Percentiles rank a stretch among this genome's conserved stretches.
Evolutionary conservation across 2,329 filamentous ascomycete species (phyloP).

Genomic region (Botrytis elliptica): DNA sequence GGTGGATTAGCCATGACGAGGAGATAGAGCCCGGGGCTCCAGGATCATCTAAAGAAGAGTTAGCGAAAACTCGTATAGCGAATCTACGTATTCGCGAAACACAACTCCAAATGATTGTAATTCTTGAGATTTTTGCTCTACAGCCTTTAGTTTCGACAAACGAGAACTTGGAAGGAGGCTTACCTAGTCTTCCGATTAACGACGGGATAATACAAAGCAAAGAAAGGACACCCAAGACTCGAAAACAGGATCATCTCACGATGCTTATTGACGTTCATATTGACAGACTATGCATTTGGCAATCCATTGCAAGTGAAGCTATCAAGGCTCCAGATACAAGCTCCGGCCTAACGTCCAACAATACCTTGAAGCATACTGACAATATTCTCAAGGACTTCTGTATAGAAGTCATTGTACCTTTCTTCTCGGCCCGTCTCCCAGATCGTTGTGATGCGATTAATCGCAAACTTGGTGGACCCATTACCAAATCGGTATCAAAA

Average conservation of each 20-base stretch:
- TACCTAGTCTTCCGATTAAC: slow-evolving; percentile 36
- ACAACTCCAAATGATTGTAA: slow-evolving; percentile 75
- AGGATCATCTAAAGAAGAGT: slow-evolving; percentile 50
- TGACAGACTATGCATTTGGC: slow-evolving; percentile 81
- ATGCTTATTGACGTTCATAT: slow-evolving; percentile 70
- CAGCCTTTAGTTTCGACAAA: slow-evolving; percentile 52
- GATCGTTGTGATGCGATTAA: slow-evolving; percentile 68
- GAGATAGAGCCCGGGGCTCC: slow-evolving; percentile 48
- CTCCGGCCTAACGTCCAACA: slow-evolving; percentile 32
- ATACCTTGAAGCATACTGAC: slow-evolving; percentile 31
- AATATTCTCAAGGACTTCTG: slow-evolving; percentile 76
- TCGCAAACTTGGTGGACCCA: slow-evolving; percentile 72
- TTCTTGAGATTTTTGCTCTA: slow-evolving; percentile 73
- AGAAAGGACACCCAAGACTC: slow-evolving; percentile 35
- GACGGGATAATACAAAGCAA: slow-evolving; percentile 27
- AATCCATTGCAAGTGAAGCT: slow-evolving; percentile 67
- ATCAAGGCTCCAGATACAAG: slow-evolving; percentile 41
- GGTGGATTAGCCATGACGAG: slow-evolving; percentile 66
- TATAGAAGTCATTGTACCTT: slow-evolving; percentile 76
- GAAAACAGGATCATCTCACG: slow-evolving; percentile 55
- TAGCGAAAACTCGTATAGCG: slow-evolving; percentile 59
- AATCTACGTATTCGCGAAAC: slow-evolving; percentile 72
- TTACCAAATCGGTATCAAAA: slow-evolving; percentile 56
- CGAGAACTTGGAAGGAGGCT: slow-evolving; percentile 33
- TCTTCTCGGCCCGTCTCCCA: slow-evolving; percentile 76